These are phyloP conservation scores for Pseudonectria foliicola DNA, from an alignment of 2,329 filamentous ascomycete genomes.

Conservation along the genomic window DNA sequence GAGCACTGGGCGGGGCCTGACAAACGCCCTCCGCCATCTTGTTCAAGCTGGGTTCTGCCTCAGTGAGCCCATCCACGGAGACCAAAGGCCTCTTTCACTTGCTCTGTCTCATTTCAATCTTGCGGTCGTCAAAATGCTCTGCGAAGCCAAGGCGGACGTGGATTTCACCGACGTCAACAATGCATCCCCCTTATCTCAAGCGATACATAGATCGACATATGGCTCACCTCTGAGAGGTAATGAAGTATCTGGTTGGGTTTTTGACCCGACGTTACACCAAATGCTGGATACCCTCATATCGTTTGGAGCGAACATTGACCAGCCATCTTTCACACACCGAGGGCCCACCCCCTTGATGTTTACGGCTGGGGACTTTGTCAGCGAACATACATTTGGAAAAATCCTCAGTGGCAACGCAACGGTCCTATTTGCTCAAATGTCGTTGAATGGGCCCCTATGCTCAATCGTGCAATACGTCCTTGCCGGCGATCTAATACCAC, in stretches of 20 bases:
- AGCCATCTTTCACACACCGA: background rate
- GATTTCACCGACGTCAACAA: background rate
- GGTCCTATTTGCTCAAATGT: background rate
- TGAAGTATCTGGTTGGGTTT: background rate
- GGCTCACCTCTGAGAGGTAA: background rate
- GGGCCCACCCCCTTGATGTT: constrained; percentile 7
- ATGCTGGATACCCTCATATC: background rate
- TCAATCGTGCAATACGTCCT: constrained; percentile 6
- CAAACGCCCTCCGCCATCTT: no score
- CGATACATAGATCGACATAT: background rate
- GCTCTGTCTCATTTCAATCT: background rate
- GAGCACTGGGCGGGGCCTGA: no score
- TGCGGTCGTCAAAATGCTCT: background rate
- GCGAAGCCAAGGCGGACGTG: background rate
- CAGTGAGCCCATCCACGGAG: no score
- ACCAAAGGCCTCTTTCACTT: no score
- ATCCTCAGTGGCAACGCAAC: background rate
- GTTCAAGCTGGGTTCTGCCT: no score
- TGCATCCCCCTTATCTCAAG: background rate
- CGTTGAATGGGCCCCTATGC: background rate
- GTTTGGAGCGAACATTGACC: constrained; percentile 1
- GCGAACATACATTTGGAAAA: background rate
- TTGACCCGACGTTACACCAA: background rate
- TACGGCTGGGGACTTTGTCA: constrained; percentile 2
- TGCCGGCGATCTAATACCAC: background rate